Evolutionary conservation across 352 stramenopile species (phyloP).

Genomic region (Globisporangium lucens): DNA sequence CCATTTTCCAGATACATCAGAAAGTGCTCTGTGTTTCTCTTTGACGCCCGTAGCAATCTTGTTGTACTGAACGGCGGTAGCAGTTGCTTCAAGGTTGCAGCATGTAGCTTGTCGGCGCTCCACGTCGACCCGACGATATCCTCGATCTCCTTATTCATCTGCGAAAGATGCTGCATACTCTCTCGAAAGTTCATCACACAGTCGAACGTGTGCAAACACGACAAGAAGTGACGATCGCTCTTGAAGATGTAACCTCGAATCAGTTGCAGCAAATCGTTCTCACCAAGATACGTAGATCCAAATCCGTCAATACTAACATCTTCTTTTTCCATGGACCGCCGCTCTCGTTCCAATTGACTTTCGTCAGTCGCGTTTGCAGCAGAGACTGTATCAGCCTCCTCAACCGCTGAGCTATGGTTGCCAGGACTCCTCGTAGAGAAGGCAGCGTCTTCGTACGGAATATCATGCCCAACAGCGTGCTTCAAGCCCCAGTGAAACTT

Average conservation of each 20-base stretch:
- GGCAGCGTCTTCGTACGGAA: slow-evolving; percentile 43
- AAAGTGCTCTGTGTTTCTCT: slow-evolving; percentile 72
- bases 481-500: slow-evolving; percentile 65
- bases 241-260: slow-evolving; percentile 76
- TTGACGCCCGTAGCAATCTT: slow-evolving; percentile 62
- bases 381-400: slow-evolving; percentile 8
- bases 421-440: background rate
- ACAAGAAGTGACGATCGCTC: slow-evolving; percentile 76
- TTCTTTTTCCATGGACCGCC: slow-evolving; percentile 46
- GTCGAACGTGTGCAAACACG: slow-evolving; percentile 82
- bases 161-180: slow-evolving; percentile 34
- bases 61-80: slow-evolving; percentile 84
- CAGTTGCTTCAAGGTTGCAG: slow-evolving; percentile 47
- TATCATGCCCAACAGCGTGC: slow-evolving; percentile 67
- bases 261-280: slow-evolving; percentile 69
- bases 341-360: slow-evolving; percentile 28
- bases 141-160: slow-evolving; percentile 31
- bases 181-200: slow-evolving; percentile 60
- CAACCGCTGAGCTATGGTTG: slow-evolving; percentile 2
- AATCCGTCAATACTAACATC: slow-evolving; percentile 35
- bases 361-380: slow-evolving; percentile 5
- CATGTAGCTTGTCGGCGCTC: slow-evolving; percentile 38
- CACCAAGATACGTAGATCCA: slow-evolving; percentile 50
- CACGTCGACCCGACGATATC: slow-evolving; percentile 56
- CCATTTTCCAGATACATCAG: slow-evolving; percentile 79